A percentile compares a stretch with the other conserved stretches of the same genome.
These are phyloP conservation scores for Anaeromyces robustus DNA, from an alignment of 192 early-diverging fungal species.

Conservation along the genomic window DNA sequence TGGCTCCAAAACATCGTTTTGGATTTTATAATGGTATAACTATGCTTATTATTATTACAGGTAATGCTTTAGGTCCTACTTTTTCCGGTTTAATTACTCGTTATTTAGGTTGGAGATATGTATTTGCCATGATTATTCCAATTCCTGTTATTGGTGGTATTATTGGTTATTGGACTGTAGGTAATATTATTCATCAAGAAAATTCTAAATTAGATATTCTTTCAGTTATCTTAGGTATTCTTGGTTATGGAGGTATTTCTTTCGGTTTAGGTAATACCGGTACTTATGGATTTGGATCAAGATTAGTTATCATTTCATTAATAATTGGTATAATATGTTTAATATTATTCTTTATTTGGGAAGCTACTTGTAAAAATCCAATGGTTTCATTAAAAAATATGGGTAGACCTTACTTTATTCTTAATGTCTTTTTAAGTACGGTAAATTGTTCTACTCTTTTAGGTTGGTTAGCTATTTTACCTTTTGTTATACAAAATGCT, in stretches of 20 bases:
- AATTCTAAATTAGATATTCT: not conserved
- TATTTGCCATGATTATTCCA: not conserved
- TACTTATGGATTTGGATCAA: not conserved
- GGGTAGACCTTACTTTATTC: not conserved
- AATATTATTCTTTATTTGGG: not conserved
- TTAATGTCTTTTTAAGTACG: not conserved
- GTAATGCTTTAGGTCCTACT: not conserved
- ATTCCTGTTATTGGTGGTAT: not conserved
- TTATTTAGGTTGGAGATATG: not conserved
- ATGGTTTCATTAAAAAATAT: not conserved
- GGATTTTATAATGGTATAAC: not conserved
- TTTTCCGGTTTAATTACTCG: not conserved
- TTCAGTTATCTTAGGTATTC: not conserved
- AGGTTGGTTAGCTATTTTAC: not conserved
- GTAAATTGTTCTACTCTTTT: not conserved
- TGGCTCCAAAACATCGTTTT: not conserved
- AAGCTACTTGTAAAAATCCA: not conserved
- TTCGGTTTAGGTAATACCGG: not conserved
- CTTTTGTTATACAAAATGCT: not conserved
- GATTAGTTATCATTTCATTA: not conserved
- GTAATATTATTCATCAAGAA: not conserved
- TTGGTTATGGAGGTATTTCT: not conserved
- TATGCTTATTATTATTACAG: not conserved
- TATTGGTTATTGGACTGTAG: not conserved
- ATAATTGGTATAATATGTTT: not conserved